A percentile compares a stretch with the other conserved stretches of the same genome.
Conservation (phyloP, 495 filamentous ascomycete genomes). For the Friedmanniomyces endolithicus region DNA sequence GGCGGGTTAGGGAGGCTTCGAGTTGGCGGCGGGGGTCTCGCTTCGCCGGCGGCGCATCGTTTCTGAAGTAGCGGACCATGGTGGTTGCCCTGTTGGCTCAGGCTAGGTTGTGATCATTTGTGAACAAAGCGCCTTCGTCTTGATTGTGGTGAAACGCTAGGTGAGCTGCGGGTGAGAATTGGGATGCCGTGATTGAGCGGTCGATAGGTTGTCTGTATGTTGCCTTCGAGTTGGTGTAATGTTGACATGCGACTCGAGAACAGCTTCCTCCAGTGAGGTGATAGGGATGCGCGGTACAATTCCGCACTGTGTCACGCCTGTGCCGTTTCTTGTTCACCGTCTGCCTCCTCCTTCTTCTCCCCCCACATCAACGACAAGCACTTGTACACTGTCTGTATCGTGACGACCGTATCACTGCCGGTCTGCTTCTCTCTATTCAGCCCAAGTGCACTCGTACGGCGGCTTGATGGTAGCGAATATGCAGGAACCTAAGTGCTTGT, state of each 20-base stretch:
- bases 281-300: background rate
- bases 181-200: background rate
- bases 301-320: too few species aligned
- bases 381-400: too few species aligned
- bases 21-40: conserved; percentile 33
- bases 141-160: too few species aligned
- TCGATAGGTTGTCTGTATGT: background rate
- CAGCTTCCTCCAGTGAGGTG: background rate
- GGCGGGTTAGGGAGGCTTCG: conserved; percentile 32
- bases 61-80: conserved; percentile 23
- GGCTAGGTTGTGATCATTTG: background rate
- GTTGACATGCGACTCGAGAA: conserved; percentile 2
- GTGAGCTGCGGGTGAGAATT: background rate
- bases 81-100: background rate
- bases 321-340: too few species aligned
- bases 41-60: conserved; percentile 18
- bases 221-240: background rate
- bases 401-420: too few species aligned
- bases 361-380: too few species aligned
- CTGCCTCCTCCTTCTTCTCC: too few species aligned
- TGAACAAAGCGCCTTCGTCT: background rate
- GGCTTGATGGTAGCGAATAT: too few species aligned
- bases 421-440: too few species aligned
- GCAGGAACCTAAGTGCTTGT: too few species aligned
- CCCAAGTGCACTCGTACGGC: too few species aligned